Evolutionary conservation across 2,329 filamentous ascomycete species (phyloP).

Genomic region (Periconia sp.): DNA sequence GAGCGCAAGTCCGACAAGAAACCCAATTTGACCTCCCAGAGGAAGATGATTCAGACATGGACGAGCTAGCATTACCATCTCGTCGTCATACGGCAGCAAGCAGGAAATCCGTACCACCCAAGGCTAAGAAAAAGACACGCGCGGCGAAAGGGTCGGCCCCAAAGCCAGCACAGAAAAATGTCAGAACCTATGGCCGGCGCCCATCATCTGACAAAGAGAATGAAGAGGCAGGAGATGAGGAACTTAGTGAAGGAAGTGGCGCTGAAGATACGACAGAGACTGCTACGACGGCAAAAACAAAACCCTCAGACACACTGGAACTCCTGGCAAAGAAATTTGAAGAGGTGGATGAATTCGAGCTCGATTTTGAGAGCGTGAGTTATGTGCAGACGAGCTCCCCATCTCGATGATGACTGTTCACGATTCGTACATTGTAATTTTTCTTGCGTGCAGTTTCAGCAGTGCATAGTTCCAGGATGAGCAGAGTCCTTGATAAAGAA

Average conservation of each 20-base stretch:
- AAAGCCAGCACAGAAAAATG: conserved; percentile 23
- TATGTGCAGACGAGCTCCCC: conserved; percentile 45
- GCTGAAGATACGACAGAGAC: conserved; percentile 25
- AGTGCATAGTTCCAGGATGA: neutral
- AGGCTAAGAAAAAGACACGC: conserved; percentile 25
- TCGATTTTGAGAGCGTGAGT: conserved; percentile 52
- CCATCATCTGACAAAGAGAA: conserved; percentile 49
- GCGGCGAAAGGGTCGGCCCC: conserved; percentile 22
- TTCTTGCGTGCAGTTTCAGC: neutral
- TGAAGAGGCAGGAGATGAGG: conserved; percentile 22
- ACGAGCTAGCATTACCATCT: conserved; percentile 42
- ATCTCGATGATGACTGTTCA: conserved; percentile 30
- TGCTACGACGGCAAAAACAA: conserved; percentile 18
- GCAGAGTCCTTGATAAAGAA: no score
- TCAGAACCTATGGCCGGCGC: conserved; percentile 38
- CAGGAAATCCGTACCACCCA: conserved; percentile 24
- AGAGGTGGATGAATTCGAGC: conserved; percentile 53
- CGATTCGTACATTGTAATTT: neutral
- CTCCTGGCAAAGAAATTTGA: conserved; percentile 51
- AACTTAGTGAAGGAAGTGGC: conserved; percentile 22
- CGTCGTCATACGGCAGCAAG: conserved; percentile 15
- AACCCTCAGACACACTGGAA: conserved; percentile 40
- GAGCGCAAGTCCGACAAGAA: conserved; percentile 29
- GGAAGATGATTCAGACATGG: conserved; percentile 42
- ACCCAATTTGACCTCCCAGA: conserved; percentile 47